Conservation (phyloP, 305 asterid species). For the Fraxinus sp. region DNA sequence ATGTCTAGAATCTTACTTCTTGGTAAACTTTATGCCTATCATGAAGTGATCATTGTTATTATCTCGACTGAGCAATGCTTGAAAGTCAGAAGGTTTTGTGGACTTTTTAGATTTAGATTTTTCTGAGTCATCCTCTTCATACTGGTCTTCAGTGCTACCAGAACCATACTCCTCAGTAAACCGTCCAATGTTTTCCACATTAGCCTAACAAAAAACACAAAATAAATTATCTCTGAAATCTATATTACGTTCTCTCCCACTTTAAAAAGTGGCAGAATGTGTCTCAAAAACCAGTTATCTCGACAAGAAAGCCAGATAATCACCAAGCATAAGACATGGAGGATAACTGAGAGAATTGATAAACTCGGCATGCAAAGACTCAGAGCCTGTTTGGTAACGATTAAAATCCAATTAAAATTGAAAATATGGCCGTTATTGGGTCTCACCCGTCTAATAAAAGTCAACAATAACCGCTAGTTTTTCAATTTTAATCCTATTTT, state of each 20-base stretch:
- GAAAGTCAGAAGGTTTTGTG: conserved; percentile 72
- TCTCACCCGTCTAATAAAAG: too few relatives aligned
- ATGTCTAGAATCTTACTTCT: conserved; percentile 47
- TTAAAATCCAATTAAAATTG: too few relatives aligned
- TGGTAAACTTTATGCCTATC: conserved; percentile 77
- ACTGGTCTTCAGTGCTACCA: conserved; percentile 50
- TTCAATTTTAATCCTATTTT: too few relatives aligned
- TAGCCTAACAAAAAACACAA: conserved; percentile 42
- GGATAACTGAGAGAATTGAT: background rate
- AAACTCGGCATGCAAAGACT: background rate
- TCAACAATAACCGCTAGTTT: too few relatives aligned
- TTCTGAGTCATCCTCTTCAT: conserved; percentile 48
- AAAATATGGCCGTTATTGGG: too few relatives aligned
- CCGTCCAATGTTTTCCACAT: conserved; percentile 70
- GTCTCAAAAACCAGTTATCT: conserved; percentile 11
- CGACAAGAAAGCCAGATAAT: conserved; percentile 6
- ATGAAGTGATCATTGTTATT: conserved; percentile 83
- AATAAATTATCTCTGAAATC: background rate
- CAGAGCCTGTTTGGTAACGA: too few relatives aligned
- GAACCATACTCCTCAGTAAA: conserved; percentile 72
- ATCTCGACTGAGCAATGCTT: conserved; percentile 70
- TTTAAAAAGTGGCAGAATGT: conserved; percentile 6
- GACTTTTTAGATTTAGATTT: conserved; percentile 45
- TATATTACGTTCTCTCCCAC: background rate
- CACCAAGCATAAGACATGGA: background rate